These are phyloP conservation scores for Phlegmacium glaucopus DNA, from an alignment of 768 basidiomycete species.

Conservation along the genomic window DNA sequence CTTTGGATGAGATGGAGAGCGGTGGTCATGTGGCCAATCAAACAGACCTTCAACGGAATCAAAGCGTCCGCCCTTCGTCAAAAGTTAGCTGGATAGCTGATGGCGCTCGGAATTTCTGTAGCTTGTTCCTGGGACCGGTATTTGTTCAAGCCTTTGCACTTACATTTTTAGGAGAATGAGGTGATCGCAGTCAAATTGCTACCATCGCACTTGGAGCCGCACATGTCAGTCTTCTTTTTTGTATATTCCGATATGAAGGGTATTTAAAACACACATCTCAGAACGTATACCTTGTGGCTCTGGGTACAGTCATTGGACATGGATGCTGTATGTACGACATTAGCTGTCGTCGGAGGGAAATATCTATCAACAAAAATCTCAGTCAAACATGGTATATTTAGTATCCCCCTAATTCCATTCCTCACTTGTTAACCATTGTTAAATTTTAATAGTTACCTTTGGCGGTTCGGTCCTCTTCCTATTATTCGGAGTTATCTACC, in stretches of 20 bases:
- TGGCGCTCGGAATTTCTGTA: slow-evolving; percentile 78
- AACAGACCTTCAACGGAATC: neutral
- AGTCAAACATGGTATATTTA: slow-evolving; percentile 79
- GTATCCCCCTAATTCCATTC: slow-evolving; percentile 7
- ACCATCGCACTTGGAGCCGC: slow-evolving; percentile 95
- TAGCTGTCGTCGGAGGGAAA: slow-evolving; percentile 89
- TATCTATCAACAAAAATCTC: slow-evolving; percentile 93
- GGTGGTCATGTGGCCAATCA: slow-evolving; percentile 34
- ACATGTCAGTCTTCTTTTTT: slow-evolving; percentile 56
- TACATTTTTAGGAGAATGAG: slow-evolving; percentile 99
- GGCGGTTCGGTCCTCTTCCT: slow-evolving; percentile 82
- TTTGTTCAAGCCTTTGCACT: slow-evolving; percentile 94
- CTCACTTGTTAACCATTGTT: neutral
- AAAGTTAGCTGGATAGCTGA: slow-evolving; percentile 35
- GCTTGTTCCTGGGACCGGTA: slow-evolving; percentile 82
- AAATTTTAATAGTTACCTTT: slow-evolving; percentile 60
- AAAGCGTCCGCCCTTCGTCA: slow-evolving; percentile 8
- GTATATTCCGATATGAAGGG: neutral
- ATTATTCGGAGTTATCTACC: slow-evolving; percentile 77
- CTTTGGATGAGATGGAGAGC: slow-evolving; percentile 75
- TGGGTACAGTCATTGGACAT: slow-evolving; percentile 91
- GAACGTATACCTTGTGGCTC: slow-evolving; percentile 89
- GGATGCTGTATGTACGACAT: slow-evolving; percentile 78
- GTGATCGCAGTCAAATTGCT: slow-evolving; percentile 95
- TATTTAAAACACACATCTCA: slow-evolving; percentile 29